Evolutionary conservation across 371 early-diverging fungal species (phyloP).

Genomic region (Fennellomyces sp.): DNA sequence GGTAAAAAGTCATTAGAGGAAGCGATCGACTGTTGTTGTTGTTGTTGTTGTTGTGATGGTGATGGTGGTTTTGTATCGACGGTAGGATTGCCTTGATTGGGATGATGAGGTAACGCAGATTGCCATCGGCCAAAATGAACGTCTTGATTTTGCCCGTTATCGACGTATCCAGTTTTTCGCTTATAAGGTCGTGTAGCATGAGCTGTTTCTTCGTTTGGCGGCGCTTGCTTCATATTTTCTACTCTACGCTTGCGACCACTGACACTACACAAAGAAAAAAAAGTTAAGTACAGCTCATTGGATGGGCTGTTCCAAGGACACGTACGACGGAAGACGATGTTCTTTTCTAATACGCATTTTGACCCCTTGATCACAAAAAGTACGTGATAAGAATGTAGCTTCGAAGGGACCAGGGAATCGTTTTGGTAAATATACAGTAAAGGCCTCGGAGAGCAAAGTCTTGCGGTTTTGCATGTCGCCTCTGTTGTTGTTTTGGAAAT

Average conservation of each 20-base stretch:
- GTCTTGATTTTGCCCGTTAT: constrained; percentile 14
- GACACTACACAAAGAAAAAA: background rate
- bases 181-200: background rate
- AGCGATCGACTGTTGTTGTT: no score
- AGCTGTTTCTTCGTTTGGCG: background rate
- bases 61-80: background rate
- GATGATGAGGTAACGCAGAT: background rate
- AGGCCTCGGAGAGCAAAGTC: constrained; percentile 56
- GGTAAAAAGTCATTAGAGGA: background rate
- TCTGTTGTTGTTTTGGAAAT: constrained; percentile 11
- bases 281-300: background rate
- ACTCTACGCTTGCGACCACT: constrained; percentile 18
- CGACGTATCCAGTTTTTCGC: constrained; percentile 9
- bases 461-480: constrained; percentile 35
- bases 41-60: background rate
- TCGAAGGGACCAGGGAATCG: constrained; percentile 90
- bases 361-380: constrained; percentile 54
- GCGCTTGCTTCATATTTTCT: background rate
- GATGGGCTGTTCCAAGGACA: background rate
- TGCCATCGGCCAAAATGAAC: constrained; percentile 22
- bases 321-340: constrained; percentile 36
- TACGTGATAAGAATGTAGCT: constrained; percentile 49
- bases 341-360: constrained; percentile 51
- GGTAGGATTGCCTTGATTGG: background rate
- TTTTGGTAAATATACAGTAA: constrained; percentile 85